Percentiles rank a stretch among this genome's conserved stretches.
Conservation (phyloP, 495 filamentous ascomycete genomes). For the Penicillium samsonianum region DNA sequence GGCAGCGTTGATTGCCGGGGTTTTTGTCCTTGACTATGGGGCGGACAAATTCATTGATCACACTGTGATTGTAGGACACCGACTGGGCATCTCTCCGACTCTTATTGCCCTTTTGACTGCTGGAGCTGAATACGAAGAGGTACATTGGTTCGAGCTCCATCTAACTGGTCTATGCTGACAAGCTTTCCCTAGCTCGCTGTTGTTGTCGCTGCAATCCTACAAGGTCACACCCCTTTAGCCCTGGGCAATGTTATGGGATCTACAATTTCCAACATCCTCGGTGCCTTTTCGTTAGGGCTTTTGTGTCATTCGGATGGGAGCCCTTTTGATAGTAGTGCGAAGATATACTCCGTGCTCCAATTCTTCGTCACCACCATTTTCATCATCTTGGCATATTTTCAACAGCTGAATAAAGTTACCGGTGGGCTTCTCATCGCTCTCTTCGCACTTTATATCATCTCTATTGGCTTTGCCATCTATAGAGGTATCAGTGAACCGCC, state of each 20-base stretch:
- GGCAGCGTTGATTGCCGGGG: slow-evolving; percentile 7
- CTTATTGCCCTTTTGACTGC: slow-evolving; percentile 54
- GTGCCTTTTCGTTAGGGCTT: background rate
- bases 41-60: slow-evolving; percentile 53
- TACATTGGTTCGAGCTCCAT: slow-evolving; percentile 12
- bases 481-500: slow-evolving; percentile 30
- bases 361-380: background rate
- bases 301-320: background rate
- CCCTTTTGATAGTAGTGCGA: background rate
- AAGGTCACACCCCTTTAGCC: background rate
- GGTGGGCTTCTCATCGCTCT: slow-evolving; percentile 43
- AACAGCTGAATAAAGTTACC: slow-evolving; percentile 27
- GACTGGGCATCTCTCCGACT: slow-evolving; percentile 49
- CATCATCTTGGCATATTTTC: slow-evolving; percentile 13
- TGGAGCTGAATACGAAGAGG: slow-evolving; percentile 61
- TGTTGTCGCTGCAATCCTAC: background rate
- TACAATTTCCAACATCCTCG: background rate
- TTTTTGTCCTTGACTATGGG: slow-evolving; percentile 33
- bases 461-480: slow-evolving; percentile 48
- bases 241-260: background rate
- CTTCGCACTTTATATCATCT: slow-evolving; percentile 51
- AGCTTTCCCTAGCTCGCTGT: background rate
- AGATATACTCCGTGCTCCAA: background rate
- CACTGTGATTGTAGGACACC: slow-evolving; percentile 49
- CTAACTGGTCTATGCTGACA: background rate